Conservation (phyloP, 352 stramenopile species). For the Globisporangium abappressorium region DNA sequence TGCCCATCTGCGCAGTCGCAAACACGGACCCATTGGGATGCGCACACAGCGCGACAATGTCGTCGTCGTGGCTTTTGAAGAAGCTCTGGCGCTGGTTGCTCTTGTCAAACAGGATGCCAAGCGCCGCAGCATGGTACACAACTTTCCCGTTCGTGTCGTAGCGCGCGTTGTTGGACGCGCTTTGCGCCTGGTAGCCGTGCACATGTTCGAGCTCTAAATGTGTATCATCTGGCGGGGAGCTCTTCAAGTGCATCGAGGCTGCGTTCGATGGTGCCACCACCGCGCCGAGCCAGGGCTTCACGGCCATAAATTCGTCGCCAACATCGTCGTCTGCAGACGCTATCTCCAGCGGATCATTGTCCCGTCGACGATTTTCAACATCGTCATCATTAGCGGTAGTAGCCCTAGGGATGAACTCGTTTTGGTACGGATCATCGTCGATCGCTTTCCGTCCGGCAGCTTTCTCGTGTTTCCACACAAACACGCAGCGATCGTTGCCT, state of each 20-base stretch:
- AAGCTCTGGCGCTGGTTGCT: slow-evolving; percentile 39
- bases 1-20: slow-evolving; percentile 86
- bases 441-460: not conserved
- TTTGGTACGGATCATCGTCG: slow-evolving; percentile 5
- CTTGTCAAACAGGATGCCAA: slow-evolving; percentile 72
- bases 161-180: slow-evolving; percentile 72
- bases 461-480: slow-evolving; percentile 67
- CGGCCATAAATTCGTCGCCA: slow-evolving; percentile 89
- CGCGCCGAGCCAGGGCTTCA: slow-evolving; percentile 85
- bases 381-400: not conserved
- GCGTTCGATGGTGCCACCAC: slow-evolving; percentile 68
- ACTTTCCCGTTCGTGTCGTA: slow-evolving; percentile 53
- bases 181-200: slow-evolving; percentile 78
- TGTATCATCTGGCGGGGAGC: slow-evolving; percentile 34
- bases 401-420: not conserved
- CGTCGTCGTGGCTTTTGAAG: slow-evolving; percentile 76
- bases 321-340: slow-evolving; percentile 32
- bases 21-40: slow-evolving; percentile 79
- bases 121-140: slow-evolving; percentile 76
- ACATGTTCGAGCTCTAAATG: slow-evolving; percentile 62
- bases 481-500: slow-evolving; percentile 76
- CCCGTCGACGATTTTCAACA: not conserved
- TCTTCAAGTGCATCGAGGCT: slow-evolving; percentile 30
- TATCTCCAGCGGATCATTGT: slow-evolving; percentile 31
- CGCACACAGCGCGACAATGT: slow-evolving; percentile 76